These are phyloP conservation scores for Hymenoscyphus occultus DNA, from an alignment of 2,329 filamentous ascomycete genomes.

Conservation along the genomic window DNA sequence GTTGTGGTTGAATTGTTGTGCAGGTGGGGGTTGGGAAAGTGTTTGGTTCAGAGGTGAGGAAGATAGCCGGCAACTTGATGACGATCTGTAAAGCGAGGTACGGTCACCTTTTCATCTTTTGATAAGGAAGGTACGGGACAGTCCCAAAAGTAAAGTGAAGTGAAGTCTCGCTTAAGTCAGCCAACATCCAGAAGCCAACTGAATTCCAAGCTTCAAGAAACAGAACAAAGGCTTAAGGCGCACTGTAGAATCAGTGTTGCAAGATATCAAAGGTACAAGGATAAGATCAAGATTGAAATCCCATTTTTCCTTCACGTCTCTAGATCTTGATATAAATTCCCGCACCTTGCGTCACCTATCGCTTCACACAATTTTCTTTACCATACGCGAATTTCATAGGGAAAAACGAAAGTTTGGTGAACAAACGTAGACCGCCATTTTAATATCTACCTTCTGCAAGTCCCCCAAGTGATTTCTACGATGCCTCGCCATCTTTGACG, in stretches of 20 bases:
- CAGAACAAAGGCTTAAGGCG: not conserved
- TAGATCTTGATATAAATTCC: not conserved
- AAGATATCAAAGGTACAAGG: not conserved
- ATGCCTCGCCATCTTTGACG: conserved; percentile 5
- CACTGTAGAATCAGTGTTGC: not conserved
- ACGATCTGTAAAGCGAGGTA: not conserved
- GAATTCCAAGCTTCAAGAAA: not conserved
- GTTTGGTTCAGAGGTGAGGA: not conserved
- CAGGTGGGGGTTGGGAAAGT: not conserved
- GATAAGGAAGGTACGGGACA: not conserved
- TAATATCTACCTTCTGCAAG: not conserved
- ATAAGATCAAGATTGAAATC: not conserved
- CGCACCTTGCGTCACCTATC: not conserved
- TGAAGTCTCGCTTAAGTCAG: not conserved
- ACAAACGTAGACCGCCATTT: conserved; percentile 11
- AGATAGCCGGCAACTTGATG: not conserved
- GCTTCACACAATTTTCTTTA: not conserved
- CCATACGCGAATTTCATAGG: not conserved
- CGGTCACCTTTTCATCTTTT: not conserved
- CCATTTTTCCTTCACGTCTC: not conserved
- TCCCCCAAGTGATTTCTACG: not conserved
- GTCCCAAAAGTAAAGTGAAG: not conserved
- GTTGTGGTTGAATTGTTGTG: not conserved
- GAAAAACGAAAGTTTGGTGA: conserved; percentile 7
- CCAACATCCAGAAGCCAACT: not conserved